Evolutionary conservation across 768 basidiomycete species (phyloP).

Genomic region (Suillus luteus): DNA sequence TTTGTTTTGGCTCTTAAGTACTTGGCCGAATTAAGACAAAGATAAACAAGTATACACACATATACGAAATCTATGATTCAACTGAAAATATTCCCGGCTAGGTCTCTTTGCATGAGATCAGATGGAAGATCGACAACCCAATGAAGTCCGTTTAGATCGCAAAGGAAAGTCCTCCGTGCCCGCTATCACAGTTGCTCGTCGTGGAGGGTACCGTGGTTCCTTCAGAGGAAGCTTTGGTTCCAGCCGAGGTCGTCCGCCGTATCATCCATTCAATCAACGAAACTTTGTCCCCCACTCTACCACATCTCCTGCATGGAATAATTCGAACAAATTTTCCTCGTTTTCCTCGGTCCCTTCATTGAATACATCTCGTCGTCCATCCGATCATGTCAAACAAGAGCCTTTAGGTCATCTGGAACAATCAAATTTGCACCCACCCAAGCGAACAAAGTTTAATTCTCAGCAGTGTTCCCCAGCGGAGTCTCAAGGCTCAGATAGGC

Average conservation of each 20-base stretch:
- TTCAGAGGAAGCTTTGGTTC: background rate
- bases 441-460: background rate
- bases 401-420: background rate
- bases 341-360: background rate
- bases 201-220: slow-evolving; percentile 1
- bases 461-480: background rate
- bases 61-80: background rate
- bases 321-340: background rate
- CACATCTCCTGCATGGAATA: background rate
- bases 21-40: slow-evolving; percentile 11
- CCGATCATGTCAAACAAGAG: background rate
- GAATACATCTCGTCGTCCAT: background rate
- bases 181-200: slow-evolving; percentile 20
- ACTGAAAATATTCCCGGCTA: background rate
- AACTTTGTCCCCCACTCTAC: background rate
- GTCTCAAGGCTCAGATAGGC: background rate
- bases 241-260: background rate
- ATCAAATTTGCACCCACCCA: background rate
- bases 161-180: slow-evolving; percentile 36
- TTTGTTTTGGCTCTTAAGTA: background rate
- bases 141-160: slow-evolving; percentile 38
- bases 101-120: background rate
- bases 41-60: slow-evolving; percentile 28
- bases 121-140: slow-evolving; percentile 43
- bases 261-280: slow-evolving; percentile 2